Percentiles rank a stretch among this genome's conserved stretches.
These are phyloP conservation scores for Thuidium tamariscinum DNA, from an alignment of 225 moss, liverwort and hornwort genomes.

Conservation along the genomic window DNA sequence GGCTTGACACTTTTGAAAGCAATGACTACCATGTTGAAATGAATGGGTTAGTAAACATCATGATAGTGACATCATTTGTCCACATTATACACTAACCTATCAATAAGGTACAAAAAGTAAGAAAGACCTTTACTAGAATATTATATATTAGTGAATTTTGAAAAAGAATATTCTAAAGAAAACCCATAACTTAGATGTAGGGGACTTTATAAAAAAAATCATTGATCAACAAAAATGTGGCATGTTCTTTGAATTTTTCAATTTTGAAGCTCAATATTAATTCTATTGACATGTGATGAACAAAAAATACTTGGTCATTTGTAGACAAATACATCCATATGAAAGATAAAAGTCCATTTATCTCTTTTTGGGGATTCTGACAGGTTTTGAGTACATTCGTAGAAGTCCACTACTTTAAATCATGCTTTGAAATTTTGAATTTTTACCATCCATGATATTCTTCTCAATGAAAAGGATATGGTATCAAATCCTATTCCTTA, in stretches of 20 bases:
- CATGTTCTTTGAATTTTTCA: not conserved
- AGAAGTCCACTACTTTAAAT: not conserved
- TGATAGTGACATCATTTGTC: too few species aligned
- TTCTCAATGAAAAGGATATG: too few species aligned
- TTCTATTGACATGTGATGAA: not conserved
- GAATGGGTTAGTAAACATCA: too few species aligned
- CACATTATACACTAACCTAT: too few species aligned
- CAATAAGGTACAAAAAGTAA: too few species aligned
- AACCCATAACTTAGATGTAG: not conserved
- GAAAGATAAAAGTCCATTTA: not conserved
- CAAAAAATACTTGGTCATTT: not conserved
- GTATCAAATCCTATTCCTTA: too few species aligned
- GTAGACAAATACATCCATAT: not conserved
- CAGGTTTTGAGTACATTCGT: not conserved
- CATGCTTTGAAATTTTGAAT: too few species aligned
- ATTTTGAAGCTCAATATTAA: not conserved
- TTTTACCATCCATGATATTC: too few species aligned
- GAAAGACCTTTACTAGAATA: too few species aligned
- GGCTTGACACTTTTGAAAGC: too few species aligned
- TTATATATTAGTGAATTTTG: not conserved
- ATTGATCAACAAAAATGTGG: rapidly evolving
- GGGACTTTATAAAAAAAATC: not conserved
- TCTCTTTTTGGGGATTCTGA: not conserved
- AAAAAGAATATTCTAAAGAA: not conserved
- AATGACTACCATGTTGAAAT: too few species aligned